These are phyloP conservation scores for Metarhizium brunneum DNA, from an alignment of 2,329 filamentous ascomycete species.

Conservation along the genomic window DNA sequence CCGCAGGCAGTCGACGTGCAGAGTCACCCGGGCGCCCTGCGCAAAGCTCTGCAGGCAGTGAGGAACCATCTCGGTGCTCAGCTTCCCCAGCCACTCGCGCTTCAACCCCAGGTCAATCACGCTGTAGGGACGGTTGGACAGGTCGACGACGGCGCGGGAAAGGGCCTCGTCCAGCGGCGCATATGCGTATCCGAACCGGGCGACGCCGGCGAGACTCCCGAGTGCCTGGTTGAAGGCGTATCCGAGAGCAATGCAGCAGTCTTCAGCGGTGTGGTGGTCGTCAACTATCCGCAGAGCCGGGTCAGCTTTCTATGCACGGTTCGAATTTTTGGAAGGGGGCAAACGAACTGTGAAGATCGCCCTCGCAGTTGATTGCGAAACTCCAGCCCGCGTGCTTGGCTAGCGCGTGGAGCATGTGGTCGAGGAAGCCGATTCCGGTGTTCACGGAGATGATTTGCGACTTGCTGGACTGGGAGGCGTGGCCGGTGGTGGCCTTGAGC, in stretches of 20 bases:
- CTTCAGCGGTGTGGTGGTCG: constrained; percentile 97
- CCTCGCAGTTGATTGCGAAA: constrained; percentile 70
- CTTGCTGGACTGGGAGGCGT: constrained; percentile 77
- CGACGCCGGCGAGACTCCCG: constrained; percentile 67
- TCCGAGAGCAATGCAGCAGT: constrained; percentile 86
- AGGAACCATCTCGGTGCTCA: constrained; percentile 94
- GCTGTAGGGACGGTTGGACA: constrained; percentile 82
- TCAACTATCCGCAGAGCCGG: constrained; percentile 53
- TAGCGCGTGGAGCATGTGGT: constrained; percentile 97
- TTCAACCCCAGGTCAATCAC: constrained; percentile 77
- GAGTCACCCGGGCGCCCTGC: constrained; percentile 78
- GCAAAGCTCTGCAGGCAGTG: constrained; percentile 94
- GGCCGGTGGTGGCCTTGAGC: constrained; percentile 44
- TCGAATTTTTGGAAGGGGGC: not conserved
- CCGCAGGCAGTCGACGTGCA: constrained; percentile 87
- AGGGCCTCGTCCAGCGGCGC: constrained; percentile 92
- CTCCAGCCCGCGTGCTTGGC: constrained; percentile 96
- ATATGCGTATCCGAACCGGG: constrained; percentile 86
- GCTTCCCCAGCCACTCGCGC: constrained; percentile 87
- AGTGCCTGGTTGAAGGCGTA: constrained; percentile 75
- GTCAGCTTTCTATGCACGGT: not conserved
- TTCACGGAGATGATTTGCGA: constrained; percentile 80
- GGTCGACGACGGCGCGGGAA: constrained; percentile 85
- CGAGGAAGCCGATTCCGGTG: constrained; percentile 94
- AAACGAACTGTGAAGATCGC: constrained; percentile 72